These are phyloP conservation scores for Aspergillus alliaceus DNA, from an alignment of 2,329 filamentous ascomycete genomes.

Conservation along the genomic window DNA sequence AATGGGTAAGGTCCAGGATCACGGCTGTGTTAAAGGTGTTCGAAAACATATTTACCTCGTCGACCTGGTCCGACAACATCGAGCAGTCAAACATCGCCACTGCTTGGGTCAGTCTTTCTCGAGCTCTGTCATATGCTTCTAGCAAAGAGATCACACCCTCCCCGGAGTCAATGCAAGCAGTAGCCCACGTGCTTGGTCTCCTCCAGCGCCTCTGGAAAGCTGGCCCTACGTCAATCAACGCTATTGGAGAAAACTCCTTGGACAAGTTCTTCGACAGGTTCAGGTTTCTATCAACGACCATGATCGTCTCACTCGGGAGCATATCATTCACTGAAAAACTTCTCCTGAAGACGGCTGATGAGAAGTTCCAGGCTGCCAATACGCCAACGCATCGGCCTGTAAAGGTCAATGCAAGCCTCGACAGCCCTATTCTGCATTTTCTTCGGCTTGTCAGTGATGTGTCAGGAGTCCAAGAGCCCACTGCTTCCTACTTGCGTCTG, in stretches of 20 bases:
- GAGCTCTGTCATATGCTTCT: conserved; percentile 59
- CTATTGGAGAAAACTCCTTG: conserved; percentile 21
- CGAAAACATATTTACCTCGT: conserved; percentile 53
- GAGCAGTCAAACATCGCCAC: conserved; percentile 51
- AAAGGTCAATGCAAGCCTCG: conserved; percentile 26
- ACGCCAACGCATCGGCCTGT: conserved; percentile 37
- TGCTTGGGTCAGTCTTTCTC: conserved; percentile 61
- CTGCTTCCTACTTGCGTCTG: conserved; percentile 27
- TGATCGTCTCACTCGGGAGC: conserved; percentile 52
- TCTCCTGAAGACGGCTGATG: conserved; percentile 54
- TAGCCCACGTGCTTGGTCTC: conserved; percentile 69
- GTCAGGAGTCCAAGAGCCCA: conserved; percentile 18
- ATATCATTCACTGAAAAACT: conserved; percentile 53
- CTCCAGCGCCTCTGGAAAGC: conserved; percentile 68
- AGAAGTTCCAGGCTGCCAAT: conserved; percentile 50
- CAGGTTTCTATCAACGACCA: conserved; percentile 51
- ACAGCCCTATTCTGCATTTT: conserved; percentile 42
- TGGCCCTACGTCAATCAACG: conserved; percentile 46
- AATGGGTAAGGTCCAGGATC: conserved; percentile 79
- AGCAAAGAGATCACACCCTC: conserved; percentile 91
- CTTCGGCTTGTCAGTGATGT: conserved; percentile 33
- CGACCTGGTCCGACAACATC: conserved; percentile 50
- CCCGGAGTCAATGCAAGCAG: conserved; percentile 75
- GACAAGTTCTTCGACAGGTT: conserved; percentile 51
- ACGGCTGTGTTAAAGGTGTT: conserved; percentile 63